These are phyloP conservation scores for Penicillium glabrum DNA, from an alignment of 2,329 filamentous ascomycete species.

Conservation along the genomic window DNA sequence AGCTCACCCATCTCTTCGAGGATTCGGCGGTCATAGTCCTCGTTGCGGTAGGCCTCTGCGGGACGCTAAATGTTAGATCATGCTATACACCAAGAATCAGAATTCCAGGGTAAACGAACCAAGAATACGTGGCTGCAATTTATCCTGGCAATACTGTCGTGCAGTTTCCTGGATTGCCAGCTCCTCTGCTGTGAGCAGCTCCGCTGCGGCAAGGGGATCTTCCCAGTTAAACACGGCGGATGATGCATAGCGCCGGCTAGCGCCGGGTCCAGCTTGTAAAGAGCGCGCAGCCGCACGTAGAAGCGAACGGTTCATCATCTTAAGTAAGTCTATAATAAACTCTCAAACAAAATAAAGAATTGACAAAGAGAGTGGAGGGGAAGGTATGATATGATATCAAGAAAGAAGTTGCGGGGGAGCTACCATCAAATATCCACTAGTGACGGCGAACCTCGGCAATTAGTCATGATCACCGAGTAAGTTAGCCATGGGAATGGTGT, in stretches of 20 bases:
- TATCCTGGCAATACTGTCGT: conserved; percentile 90
- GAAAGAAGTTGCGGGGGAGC: conserved; percentile 20
- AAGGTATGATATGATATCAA: conserved; percentile 2
- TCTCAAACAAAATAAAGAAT: neutral
- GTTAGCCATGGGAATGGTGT: neutral
- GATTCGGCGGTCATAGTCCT: conserved; percentile 82
- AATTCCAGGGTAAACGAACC: conserved; percentile 55
- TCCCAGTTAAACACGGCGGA: conserved; percentile 76
- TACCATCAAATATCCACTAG: conserved; percentile 25
- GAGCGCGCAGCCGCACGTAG: conserved; percentile 34
- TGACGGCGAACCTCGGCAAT: conserved; percentile 30
- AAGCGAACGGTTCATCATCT: conserved; percentile 34
- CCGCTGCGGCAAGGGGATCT: conserved; percentile 75
- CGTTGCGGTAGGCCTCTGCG: conserved; percentile 81
- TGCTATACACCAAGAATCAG: neutral
- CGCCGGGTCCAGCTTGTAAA: conserved; percentile 21
- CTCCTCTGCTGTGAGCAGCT: conserved; percentile 85
- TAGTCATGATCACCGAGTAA: conserved; percentile 17
- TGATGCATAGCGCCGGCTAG: conserved; percentile 28
- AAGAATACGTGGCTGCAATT: conserved; percentile 78
- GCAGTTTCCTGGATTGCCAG: conserved; percentile 85
- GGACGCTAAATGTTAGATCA: neutral
- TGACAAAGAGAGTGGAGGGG: neutral
- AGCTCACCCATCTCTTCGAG: conserved; percentile 90
- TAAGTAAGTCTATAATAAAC: neutral